Evolutionary conservation across 805 yeast species (phyloP).

Genomic region (Ogataea ganodermae): DNA sequence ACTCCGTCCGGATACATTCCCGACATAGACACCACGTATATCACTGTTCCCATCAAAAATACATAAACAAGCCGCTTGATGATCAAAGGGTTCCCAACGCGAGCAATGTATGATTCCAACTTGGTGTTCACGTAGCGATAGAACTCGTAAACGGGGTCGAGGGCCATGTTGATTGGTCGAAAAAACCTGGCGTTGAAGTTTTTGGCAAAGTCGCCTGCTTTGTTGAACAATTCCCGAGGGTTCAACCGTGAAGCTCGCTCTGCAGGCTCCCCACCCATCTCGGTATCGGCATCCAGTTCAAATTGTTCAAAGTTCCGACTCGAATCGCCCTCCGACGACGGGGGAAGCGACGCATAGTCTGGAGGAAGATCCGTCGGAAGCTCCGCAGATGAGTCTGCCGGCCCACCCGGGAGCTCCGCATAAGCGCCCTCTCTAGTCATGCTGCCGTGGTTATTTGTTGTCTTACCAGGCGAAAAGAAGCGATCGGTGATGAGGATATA

Average conservation of each 20-base stretch:
- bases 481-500: too few relatives aligned
- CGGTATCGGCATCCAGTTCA: conserved; percentile 44
- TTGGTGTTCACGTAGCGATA: conserved; percentile 43
- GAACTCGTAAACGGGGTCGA: conserved; percentile 56
- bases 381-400: conserved; percentile 1
- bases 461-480: neutral
- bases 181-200: conserved; percentile 41
- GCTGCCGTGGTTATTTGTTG: neutral
- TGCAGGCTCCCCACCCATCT: neutral
- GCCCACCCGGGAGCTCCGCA: conserved; percentile 13
- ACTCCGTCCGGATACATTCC: conserved; percentile 51
- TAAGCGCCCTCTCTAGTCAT: conserved; percentile 15
- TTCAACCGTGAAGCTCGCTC: conserved; percentile 10
- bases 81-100: conserved; percentile 84
- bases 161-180: conserved; percentile 44
- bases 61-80: conserved; percentile 78
- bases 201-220: conserved; percentile 45
- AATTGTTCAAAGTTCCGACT: conserved; percentile 37
- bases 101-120: conserved; percentile 58
- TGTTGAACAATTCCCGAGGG: conserved; percentile 29
- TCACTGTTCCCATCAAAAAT: conserved; percentile 55
- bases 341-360: conserved; percentile 20
- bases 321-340: conserved; percentile 4
- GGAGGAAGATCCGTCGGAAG: conserved; percentile 25
- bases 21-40: conserved; percentile 59